Conservation (phyloP, 2,329 filamentous ascomycete genomes). For the Fusarium tjaetaba region DNA sequence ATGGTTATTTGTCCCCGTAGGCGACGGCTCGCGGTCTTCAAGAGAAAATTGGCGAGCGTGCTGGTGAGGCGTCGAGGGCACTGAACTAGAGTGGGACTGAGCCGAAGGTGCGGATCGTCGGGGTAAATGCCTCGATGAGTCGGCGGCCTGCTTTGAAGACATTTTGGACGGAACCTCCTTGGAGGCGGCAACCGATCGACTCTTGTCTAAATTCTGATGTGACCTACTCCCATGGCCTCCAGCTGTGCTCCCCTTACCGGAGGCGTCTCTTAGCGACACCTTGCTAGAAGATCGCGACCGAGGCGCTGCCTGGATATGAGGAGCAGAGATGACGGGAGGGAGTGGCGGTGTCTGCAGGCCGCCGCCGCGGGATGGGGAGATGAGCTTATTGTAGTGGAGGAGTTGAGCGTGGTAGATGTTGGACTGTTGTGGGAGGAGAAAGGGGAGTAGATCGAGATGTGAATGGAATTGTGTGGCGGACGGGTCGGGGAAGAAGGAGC, state of each 20-base stretch:
- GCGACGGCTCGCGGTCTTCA: constrained; percentile 81
- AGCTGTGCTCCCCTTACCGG: constrained; percentile 58
- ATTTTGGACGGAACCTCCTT: constrained; percentile 65
- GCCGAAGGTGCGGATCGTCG: constrained; percentile 45
- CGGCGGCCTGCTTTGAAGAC: constrained; percentile 55
- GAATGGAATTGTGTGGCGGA: constrained; percentile 50
- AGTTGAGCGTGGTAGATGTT: constrained; percentile 70
- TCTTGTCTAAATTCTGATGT: constrained; percentile 66
- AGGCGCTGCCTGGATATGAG: constrained; percentile 65
- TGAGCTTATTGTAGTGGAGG: constrained; percentile 72
- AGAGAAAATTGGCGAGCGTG: constrained; percentile 84
- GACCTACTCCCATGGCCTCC: constrained; percentile 74
- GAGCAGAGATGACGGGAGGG: constrained; percentile 64
- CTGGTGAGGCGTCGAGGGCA: constrained; percentile 93
- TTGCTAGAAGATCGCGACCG: constrained; percentile 69
- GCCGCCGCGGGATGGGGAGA: constrained; percentile 65
- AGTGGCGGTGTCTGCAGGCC: constrained; percentile 66
- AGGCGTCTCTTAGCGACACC: constrained; percentile 64
- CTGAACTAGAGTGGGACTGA: constrained; percentile 78
- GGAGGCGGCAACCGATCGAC: constrained; percentile 69
- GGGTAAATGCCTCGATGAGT: constrained; percentile 46
- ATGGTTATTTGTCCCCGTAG: constrained; percentile 78
- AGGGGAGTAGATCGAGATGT: constrained; percentile 64
- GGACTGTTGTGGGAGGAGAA: constrained; percentile 67
- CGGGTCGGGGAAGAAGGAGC: constrained; percentile 45